Conservation (phyloP, 805 yeast species). For the Saccharomycopsis oosterbeekiorum region DNA sequence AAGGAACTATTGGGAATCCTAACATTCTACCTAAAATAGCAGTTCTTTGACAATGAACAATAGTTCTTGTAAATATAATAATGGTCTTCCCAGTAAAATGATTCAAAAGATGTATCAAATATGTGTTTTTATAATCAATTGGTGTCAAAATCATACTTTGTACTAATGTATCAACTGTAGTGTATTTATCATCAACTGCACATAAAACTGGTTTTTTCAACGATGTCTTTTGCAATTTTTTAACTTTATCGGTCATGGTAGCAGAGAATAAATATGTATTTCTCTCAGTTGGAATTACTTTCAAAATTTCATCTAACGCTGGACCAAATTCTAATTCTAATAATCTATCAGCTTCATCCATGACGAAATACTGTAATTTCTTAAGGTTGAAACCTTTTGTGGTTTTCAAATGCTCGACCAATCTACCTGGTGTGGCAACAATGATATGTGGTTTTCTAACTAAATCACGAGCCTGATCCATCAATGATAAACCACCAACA, state of each 20-base stretch:
- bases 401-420: constrained; percentile 87
- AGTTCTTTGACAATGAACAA: constrained; percentile 89
- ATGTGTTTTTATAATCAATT: constrained; percentile 86
- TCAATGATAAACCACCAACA: constrained; percentile 97
- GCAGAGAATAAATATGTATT: constrained; percentile 87
- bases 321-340: constrained; percentile 96
- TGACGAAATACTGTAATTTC: constrained; percentile 70
- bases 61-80: constrained; percentile 87
- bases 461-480: constrained; percentile 92
- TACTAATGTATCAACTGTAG: constrained; percentile 88
- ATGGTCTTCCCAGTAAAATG: constrained; percentile 78
- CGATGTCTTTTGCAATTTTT: constrained; percentile 89
- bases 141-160: constrained; percentile 88
- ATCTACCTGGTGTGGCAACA: constrained; percentile 92
- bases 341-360: constrained; percentile 96
- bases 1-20: constrained; percentile 84
- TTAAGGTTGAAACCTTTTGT: constrained; percentile 83
- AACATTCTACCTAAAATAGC: constrained; percentile 70
- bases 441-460: constrained; percentile 90
- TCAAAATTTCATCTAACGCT: constrained; percentile 76
- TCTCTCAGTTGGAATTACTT: constrained; percentile 69
- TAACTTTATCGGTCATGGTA: constrained; percentile 94
- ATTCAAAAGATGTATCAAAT: constrained; percentile 68
- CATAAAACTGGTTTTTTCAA: constrained; percentile 81
- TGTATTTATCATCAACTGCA: constrained; percentile 78